Conservation (phyloP, 352 stramenopile species). For the Sclerospora graminicola region DNA sequence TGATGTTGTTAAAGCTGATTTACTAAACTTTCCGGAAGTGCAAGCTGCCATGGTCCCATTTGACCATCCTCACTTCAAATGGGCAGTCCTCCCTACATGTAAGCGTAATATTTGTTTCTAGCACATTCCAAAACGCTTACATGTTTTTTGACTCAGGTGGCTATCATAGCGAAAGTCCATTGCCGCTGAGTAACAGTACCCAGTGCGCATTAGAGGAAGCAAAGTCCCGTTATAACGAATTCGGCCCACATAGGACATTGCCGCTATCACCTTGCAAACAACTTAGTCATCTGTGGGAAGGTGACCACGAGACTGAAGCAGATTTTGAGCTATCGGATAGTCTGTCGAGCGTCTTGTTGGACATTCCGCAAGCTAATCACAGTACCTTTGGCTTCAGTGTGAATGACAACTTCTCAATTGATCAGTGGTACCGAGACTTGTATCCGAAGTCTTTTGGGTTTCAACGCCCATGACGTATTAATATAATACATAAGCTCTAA, state of each 20-base stretch:
- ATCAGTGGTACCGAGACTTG: constrained; percentile 22
- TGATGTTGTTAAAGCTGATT: constrained; percentile 11
- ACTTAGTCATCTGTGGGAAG: constrained; percentile 1
- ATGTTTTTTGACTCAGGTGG: constrained; percentile 1
- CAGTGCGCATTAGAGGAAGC: constrained; percentile 2
- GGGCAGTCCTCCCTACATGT: constrained; percentile 2
- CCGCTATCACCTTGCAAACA: constrained; percentile 6
- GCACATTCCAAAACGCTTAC: not conserved
- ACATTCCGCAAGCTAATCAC: not conserved
- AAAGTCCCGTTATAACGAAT: constrained; percentile 1
- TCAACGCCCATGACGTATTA: not conserved
- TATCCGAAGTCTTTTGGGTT: constrained; percentile 12
- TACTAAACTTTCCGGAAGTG: constrained; percentile 11
- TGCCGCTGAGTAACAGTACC: not conserved
- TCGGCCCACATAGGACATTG: not conserved
- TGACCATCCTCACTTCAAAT: constrained; percentile 5
- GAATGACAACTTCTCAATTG: constrained; percentile 24
- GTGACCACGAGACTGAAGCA: not conserved
- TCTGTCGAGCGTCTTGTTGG: constrained; percentile 2
- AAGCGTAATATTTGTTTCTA: not conserved
- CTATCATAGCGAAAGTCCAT: not conserved
- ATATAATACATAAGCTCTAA: too few species aligned
- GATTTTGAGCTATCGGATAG: not conserved
- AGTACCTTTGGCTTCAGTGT: constrained; percentile 17
- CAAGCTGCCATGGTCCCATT: constrained; percentile 16